Evolutionary conservation across 2,329 filamentous ascomycete genomes (phyloP), one percentile per base, ranked within the genome.

Genomic region (Colletotrichum sp.): DNA sequence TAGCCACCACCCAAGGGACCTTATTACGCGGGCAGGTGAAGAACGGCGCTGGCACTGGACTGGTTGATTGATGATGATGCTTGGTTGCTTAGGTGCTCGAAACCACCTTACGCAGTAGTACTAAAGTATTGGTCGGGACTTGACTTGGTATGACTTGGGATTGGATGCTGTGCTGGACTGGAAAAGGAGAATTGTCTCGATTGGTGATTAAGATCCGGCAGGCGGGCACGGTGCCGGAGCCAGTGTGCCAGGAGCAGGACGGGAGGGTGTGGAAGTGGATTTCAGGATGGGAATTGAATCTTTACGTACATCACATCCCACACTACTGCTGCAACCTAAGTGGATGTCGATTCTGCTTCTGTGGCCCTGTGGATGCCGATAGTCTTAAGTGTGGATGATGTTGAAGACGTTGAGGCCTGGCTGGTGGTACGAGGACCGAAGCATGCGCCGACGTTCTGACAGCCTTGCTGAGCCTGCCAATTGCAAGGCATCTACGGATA

Each of bases 171-270:
- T 0, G 16, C 24, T 28, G 56, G 24, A 28, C 21, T 60, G n/a
- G 60, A 15, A 36, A 56, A 73, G 66, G 61, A 74, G 60, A 34
- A 71, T 26, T 52, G 30, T 28, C 67, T 74, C 60, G 71, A 66
- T 74, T 71, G 71, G 71, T 71, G 43, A 56, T 66, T 10, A 61
- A 71, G 67, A 74, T 60, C 68, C 71, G 67, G 36, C 67, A 28
- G 67, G 71, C 67, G 48, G 71, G 68, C 67, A 61, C 60, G 67
- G 71, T 52, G 60, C 58, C 30, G 24, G 18, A 55, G 56, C 38
- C 71, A 70, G 43, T 55, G 52, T 36, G 56, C 38, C 36, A 43
- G 36, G 36, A 43, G 36, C 36, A n/a, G 36, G 36, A 43, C 36
- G 36, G 36, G 36, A 66, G 10, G 71, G 67, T 52, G 38, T 34